These are phyloP conservation scores for Lepidium didymum DNA, from an alignment of 345 rosid genomes.

Conservation along the genomic window DNA sequence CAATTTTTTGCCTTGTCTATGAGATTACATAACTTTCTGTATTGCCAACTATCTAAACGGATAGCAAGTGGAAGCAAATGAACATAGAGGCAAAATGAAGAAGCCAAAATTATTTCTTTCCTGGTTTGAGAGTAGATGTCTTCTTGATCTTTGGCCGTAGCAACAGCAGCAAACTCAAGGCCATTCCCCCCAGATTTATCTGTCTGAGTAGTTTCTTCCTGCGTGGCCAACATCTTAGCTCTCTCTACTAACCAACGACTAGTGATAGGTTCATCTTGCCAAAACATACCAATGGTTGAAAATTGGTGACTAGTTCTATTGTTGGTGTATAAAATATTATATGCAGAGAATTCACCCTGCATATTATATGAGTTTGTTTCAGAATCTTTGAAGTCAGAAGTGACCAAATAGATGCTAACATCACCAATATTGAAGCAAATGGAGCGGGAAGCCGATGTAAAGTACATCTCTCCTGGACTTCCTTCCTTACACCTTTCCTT, in stretches of 20 bases:
- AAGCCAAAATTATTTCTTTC: conserved; percentile 57
- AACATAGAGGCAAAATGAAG: conserved; percentile 54
- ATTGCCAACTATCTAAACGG: conserved; percentile 45
- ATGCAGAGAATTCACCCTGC: conserved; percentile 41
- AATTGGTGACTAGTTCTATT: conserved; percentile 30
- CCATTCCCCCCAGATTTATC: conserved; percentile 42
- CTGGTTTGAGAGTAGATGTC: conserved; percentile 46
- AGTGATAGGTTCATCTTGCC: conserved; percentile 61
- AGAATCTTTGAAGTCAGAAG: conserved; percentile 31
- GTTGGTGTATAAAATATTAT: conserved; percentile 46
- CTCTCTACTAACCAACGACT: conserved; percentile 66
- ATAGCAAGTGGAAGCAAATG: conserved; percentile 41
- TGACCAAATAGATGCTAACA: conserved; percentile 54
- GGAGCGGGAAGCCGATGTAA: conserved; percentile 39
- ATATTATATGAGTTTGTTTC: conserved; percentile 20
- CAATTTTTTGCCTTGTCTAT: conserved; percentile 43
- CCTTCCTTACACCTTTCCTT: conserved; percentile 32
- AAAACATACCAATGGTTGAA: conserved; percentile 62
- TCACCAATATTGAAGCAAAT: conserved; percentile 49
- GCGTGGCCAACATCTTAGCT: conserved; percentile 66
- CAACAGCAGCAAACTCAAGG: conserved; percentile 62
- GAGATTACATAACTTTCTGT: conserved; percentile 35
- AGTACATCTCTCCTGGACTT: conserved; percentile 32
- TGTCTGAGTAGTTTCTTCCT: conserved; percentile 45
- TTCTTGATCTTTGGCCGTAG: conserved; percentile 48